These are phyloP conservation scores for Leptosphaerulina australis DNA, from an alignment of 2,329 filamentous ascomycete genomes.

Conservation along the genomic window DNA sequence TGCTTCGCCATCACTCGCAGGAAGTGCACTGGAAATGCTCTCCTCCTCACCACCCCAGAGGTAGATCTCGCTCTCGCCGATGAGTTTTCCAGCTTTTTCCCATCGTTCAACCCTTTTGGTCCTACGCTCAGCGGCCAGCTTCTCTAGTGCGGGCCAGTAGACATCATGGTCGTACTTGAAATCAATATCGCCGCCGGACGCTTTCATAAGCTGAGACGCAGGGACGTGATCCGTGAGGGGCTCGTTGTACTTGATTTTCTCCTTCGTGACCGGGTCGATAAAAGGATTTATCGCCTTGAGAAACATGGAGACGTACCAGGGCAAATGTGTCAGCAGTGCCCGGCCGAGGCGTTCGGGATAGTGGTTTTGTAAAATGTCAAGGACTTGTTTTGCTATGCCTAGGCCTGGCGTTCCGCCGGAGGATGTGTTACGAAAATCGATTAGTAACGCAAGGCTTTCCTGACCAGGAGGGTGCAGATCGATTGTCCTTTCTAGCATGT, in stretches of 20 bases:
- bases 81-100: slow-evolving; percentile 76
- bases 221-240: slow-evolving; percentile 84
- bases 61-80: slow-evolving; percentile 88
- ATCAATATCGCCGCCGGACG: slow-evolving; percentile 77
- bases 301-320: slow-evolving; percentile 90
- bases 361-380: slow-evolving; percentile 91
- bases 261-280: slow-evolving; percentile 90
- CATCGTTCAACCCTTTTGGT: slow-evolving; percentile 71
- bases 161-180: slow-evolving; percentile 88
- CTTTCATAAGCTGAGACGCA: slow-evolving; percentile 78
- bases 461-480: slow-evolving; percentile 87
- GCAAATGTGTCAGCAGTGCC: slow-evolving; percentile 88
- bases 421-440: slow-evolving; percentile 87
- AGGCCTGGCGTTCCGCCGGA: slow-evolving; percentile 77
- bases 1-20: slow-evolving; percentile 2
- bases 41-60: slow-evolving; percentile 69
- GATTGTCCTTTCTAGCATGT: slow-evolving; percentile 89
- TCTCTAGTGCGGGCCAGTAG: slow-evolving; percentile 88
- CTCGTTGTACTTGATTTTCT: slow-evolving; percentile 98
- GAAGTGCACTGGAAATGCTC: slow-evolving; percentile 24
- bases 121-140: slow-evolving; percentile 70
- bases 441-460: slow-evolving; percentile 83
- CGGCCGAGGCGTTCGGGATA: slow-evolving; percentile 91
- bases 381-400: slow-evolving; percentile 77
- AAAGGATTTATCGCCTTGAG: slow-evolving; percentile 96